Conservation (phyloP, 164 flowering plant genomes). For the Stephania yunnanensis region DNA sequence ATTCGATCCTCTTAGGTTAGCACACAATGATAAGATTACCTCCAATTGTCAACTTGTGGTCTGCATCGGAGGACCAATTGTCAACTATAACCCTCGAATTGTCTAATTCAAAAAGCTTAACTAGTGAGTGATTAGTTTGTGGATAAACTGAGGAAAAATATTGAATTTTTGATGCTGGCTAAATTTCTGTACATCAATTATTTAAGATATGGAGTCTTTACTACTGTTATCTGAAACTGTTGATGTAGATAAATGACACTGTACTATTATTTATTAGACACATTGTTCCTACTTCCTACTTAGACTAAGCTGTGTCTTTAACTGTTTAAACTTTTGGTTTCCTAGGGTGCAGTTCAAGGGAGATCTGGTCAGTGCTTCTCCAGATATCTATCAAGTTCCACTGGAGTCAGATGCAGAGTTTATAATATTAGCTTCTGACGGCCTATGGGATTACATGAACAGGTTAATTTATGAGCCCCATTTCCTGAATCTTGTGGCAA, state of each 20-base stretch:
- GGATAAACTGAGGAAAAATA: background rate
- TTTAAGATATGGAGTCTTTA: background rate
- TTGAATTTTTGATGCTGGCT: background rate
- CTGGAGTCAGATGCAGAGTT: slow-evolving; percentile 82
- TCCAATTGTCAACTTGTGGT: background rate
- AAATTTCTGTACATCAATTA: background rate
- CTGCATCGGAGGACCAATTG: background rate
- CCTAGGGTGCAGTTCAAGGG: slow-evolving; percentile 58
- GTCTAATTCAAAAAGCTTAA: background rate
- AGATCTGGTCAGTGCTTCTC: slow-evolving; percentile 73
- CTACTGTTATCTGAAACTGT: background rate
- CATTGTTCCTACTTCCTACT: background rate
- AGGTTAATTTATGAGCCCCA: slow-evolving; percentile 35
- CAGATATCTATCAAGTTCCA: slow-evolving; percentile 58
- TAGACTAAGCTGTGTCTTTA: slow-evolving; percentile 3
- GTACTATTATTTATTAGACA: background rate
- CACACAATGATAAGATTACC: background rate
- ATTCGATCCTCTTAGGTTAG: too few relatives aligned
- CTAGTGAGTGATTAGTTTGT: background rate
- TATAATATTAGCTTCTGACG: slow-evolving; percentile 84
- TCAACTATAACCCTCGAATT: background rate
- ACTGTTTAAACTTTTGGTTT: slow-evolving; percentile 7
- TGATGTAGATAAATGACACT: background rate
- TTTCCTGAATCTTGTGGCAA: background rate
- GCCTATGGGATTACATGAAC: slow-evolving; percentile 94